Conservation (phyloP, 108 stramenopile species). For the Cyclotella baltica region DNA sequence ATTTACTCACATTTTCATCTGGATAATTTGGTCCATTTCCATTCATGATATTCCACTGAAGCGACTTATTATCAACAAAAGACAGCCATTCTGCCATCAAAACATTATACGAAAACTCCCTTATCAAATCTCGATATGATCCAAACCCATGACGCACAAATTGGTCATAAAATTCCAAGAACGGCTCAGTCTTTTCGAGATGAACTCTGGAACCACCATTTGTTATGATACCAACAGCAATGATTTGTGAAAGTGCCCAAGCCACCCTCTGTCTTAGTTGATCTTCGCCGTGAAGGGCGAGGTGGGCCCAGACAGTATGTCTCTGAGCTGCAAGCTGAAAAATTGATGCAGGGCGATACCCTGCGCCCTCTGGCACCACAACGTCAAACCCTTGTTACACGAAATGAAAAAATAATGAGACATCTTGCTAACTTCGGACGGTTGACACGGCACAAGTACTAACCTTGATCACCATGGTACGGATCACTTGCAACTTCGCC, state of each 20-base stretch:
- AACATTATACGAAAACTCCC: slow-evolving; percentile 48
- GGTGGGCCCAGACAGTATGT: slow-evolving; percentile 33
- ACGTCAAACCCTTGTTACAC: slow-evolving; percentile 22
- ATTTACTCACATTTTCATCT: slow-evolving; percentile 24
- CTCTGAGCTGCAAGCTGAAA: slow-evolving; percentile 21
- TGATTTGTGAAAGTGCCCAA: slow-evolving; percentile 51
- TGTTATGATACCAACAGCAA: slow-evolving; percentile 46
- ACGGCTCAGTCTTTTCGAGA: slow-evolving; percentile 24
- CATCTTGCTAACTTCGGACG: neutral
- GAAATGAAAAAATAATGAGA: neutral
- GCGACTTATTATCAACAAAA: slow-evolving; percentile 45
- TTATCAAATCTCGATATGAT: slow-evolving; percentile 40
- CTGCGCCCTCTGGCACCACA: slow-evolving; percentile 10
- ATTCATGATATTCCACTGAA: slow-evolving; percentile 30
- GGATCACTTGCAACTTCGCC: slow-evolving; percentile 57
- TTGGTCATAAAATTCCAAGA: slow-evolving; percentile 47
- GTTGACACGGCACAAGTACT: neutral
- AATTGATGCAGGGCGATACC: slow-evolving; percentile 15
- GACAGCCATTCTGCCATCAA: slow-evolving; percentile 71
- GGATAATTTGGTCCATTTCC: slow-evolving; percentile 14
- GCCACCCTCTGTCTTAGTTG: slow-evolving; percentile 57
- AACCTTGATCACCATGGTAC: slow-evolving; percentile 22
- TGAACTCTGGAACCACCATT: neutral
- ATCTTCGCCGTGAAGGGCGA: slow-evolving; percentile 43
- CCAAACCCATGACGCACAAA: slow-evolving; percentile 55